phyloP scores from a whole-genome alignment of 306 rosid genomes.

The Rosa persica region DNA sequence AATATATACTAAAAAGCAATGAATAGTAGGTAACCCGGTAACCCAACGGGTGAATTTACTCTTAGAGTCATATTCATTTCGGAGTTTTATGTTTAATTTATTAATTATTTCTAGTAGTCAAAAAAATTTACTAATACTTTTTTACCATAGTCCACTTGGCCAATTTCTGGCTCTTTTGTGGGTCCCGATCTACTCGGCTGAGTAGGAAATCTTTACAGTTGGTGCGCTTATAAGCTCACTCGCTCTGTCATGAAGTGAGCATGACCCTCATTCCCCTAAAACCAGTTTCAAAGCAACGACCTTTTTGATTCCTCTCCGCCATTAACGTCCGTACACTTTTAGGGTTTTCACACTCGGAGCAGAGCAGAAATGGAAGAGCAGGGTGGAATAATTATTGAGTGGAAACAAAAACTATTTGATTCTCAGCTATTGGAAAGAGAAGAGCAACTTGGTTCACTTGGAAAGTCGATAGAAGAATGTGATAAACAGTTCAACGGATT shows the following conservation, averaged over 20 bases:
- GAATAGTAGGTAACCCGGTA: too few species aligned
- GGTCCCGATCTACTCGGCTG: neutral
- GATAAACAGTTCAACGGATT: neutral
- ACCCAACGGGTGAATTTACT: too few species aligned
- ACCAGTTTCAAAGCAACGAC: neutral
- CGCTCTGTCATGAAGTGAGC: neutral
- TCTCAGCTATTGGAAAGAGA: conserved; percentile 5
- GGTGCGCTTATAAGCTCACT: neutral
- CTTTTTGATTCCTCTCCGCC: neutral
- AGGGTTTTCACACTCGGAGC: neutral
- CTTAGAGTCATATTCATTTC: too few species aligned
- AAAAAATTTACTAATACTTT: too few species aligned
- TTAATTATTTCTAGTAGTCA: too few species aligned
- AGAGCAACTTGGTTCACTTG: neutral
- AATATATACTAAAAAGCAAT: too few species aligned
- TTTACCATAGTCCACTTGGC: neutral
- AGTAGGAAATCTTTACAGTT: neutral
- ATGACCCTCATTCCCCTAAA: neutral
- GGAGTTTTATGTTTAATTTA: neutral
- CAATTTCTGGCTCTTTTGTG: neutral
- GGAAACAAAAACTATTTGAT: neutral
- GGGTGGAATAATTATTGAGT: conserved; percentile 21
- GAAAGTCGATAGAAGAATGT: conserved; percentile 7
- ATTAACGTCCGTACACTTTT: neutral
- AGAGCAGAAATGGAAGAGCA: neutral